Base-by-base conservation (phyloP, 2,329 filamentous ascomycete species). In the Alternaria panax region DNA sequence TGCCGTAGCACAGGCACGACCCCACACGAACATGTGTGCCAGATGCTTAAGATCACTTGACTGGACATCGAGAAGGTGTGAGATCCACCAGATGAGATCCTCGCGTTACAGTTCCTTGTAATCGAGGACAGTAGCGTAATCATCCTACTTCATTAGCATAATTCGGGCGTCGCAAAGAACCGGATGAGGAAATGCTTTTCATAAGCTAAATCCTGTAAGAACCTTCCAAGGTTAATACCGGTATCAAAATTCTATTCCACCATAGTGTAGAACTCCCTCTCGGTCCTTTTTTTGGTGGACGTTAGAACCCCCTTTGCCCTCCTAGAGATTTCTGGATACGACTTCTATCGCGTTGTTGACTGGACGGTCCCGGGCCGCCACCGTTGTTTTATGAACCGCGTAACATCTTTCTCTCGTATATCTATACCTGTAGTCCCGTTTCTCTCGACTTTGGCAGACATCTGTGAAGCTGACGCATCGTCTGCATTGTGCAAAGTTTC, bases 221-320 rank as follows among this genome's bases (percentile, higher is more conserved):
- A 34, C 16, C 5, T 16, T 7, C 11, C n/a, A n/a, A n/a, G n/a
- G n/a, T 9, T n/a, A 5, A n/a, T 18, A 7, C 1, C 24, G n/a
- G n/a, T n/a, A 4, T 7, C 0, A 9, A n/a, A 36, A 14, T 45
- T 27, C 2, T 2, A 7, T 1, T 27, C 2, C 11, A 12, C 16
- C 51, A 45, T 45, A 0, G 1, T 18, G 9, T 9, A 14, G 3
- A 53, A 18, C 8, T 53, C 18, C 3, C 11, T 18, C 20, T 53
- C 40, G 5, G 16, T n/a, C 28, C 27, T 52, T n/a, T 42, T 14
- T n/a, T n/a, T n/a, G n/a, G n/a, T 52, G 43, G 7, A 52, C 24
- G 6, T 24, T 7, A 5, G 28, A 20, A 36, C 38, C 50, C 12
- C 4, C 20, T n/a, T 24, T 4, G 38, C 25, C 18, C 16, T 43